Conservation (phyloP, 495 filamentous ascomycete genomes). For the Podospora fimiseda region DNA sequence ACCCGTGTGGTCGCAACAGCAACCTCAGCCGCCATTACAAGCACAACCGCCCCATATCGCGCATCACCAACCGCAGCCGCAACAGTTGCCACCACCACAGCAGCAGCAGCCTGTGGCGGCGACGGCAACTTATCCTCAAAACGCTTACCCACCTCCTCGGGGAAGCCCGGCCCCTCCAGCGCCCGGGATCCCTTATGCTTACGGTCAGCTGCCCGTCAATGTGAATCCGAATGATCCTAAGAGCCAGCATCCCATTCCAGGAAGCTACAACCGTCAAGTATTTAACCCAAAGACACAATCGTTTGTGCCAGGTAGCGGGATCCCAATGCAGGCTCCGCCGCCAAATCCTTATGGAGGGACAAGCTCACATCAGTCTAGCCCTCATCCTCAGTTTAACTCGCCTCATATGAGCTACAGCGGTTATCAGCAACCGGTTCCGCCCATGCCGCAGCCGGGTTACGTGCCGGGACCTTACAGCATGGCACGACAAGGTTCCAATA, state of each 20-base stretch:
- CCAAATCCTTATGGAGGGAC: slow-evolving; percentile 28
- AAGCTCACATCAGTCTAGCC: slow-evolving; percentile 38
- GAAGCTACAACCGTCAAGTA: slow-evolving; percentile 71
- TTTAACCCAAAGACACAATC: slow-evolving; percentile 92
- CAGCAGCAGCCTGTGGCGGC: slow-evolving; percentile 15
- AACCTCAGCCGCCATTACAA: slow-evolving; percentile 20
- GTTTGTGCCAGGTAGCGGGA: slow-evolving; percentile 63
- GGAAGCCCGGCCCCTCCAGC: slow-evolving; percentile 29
- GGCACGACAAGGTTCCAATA: slow-evolving; percentile 49
- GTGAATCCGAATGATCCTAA: slow-evolving; percentile 58
- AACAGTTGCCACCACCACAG: slow-evolving; percentile 9
- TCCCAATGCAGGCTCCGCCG: slow-evolving; percentile 35
- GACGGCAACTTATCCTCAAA: slow-evolving; percentile 25
- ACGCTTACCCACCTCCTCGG: slow-evolving; percentile 20
- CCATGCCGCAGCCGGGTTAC: slow-evolving; percentile 33
- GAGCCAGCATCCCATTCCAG: slow-evolving; percentile 69
- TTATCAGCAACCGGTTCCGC: slow-evolving; percentile 27
- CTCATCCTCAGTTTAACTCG: slow-evolving; percentile 41
- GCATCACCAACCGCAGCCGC: slow-evolving; percentile 18
- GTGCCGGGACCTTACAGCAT: slow-evolving; percentile 39
- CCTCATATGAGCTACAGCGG: slow-evolving; percentile 37
- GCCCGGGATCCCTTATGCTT: slow-evolving; percentile 57
- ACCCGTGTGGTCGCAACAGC: slow-evolving; percentile 27
- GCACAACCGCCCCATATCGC: slow-evolving; percentile 25
- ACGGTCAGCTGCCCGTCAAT: slow-evolving; percentile 68